These are phyloP conservation scores for Cephalotrichum gorgonifer DNA, from an alignment of 2,329 filamentous ascomycete species.

Conservation along the genomic window DNA sequence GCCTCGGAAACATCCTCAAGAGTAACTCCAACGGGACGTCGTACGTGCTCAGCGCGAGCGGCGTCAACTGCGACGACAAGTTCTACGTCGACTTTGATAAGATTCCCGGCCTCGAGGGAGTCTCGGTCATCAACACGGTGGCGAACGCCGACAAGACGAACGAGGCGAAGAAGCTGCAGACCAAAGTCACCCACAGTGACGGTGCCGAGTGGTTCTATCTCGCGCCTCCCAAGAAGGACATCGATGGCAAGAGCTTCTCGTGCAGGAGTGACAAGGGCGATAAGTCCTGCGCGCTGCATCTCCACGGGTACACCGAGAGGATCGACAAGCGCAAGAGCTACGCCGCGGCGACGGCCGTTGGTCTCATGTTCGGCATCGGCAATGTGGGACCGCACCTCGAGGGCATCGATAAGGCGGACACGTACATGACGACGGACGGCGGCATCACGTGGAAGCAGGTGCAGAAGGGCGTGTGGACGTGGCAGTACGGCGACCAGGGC, in stretches of 20 bases:
- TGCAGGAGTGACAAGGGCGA: constrained; percentile 50
- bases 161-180: constrained; percentile 74
- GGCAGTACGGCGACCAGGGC: constrained; percentile 93
- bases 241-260: constrained; percentile 58
- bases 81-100: constrained; percentile 96
- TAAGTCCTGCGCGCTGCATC: constrained; percentile 71
- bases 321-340: constrained; percentile 73
- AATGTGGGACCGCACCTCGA: constrained; percentile 71
- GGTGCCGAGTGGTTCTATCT: constrained; percentile 78
- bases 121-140: constrained; percentile 78
- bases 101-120: constrained; percentile 83
- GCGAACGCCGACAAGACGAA: constrained; percentile 64
- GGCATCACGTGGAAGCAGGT: constrained; percentile 79
- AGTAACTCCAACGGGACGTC: constrained; percentile 97
- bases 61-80: constrained; percentile 67
- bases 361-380: constrained; percentile 81
- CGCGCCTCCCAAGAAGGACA: constrained; percentile 58
- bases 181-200: constrained; percentile 93
- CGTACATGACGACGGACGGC: constrained; percentile 86
- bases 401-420: constrained; percentile 63
- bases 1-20: constrained; percentile 86
- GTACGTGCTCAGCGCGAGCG: constrained; percentile 73
- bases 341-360: constrained; percentile 78
- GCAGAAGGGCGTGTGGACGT: constrained; percentile 81
- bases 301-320: constrained; percentile 94